These are phyloP conservation scores for Botrytis tulipae DNA, from an alignment of 2,329 filamentous ascomycete species.

Conservation along the genomic window DNA sequence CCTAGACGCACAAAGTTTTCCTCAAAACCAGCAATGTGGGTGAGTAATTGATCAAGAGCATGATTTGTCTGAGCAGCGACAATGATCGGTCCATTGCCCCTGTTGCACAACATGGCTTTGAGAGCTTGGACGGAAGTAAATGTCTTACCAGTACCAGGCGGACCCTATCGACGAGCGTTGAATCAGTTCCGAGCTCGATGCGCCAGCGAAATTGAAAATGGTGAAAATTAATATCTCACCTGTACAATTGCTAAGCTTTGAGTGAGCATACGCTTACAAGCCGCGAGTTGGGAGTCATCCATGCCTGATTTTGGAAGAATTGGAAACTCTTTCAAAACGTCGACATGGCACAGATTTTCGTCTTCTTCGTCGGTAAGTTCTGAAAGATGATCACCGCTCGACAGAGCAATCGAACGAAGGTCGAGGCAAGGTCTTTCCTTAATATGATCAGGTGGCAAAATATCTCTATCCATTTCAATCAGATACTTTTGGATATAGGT, in stretches of 20 bases:
- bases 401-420: slow-evolving; percentile 14
- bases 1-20: slow-evolving; percentile 60
- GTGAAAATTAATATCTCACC: not conserved
- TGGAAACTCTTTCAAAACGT: slow-evolving; percentile 58
- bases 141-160: slow-evolving; percentile 76
- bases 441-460: slow-evolving; percentile 20
- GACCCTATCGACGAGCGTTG: slow-evolving; percentile 49
- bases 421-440: slow-evolving; percentile 21
- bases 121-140: slow-evolving; percentile 74
- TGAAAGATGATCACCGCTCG: not conserved
- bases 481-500: slow-evolving; percentile 17
- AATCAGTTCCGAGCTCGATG: not conserved
- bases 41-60: slow-evolving; percentile 78
- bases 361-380: slow-evolving; percentile 20
- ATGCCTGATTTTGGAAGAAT: slow-evolving; percentile 47
- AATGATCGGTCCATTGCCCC: slow-evolving; percentile 66
- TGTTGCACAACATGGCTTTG: slow-evolving; percentile 61
- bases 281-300: slow-evolving; percentile 69
- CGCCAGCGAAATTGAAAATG: not conserved
- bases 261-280: slow-evolving; percentile 67
- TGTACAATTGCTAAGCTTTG: slow-evolving; percentile 75
- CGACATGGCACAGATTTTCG: slow-evolving; percentile 45
- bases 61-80: slow-evolving; percentile 88
- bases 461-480: slow-evolving; percentile 15
- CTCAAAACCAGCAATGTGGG: slow-evolving; percentile 49